Base-by-base conservation (phyloP, 2,329 filamentous ascomycete genomes). In the Ilyonectria robusta region DNA sequence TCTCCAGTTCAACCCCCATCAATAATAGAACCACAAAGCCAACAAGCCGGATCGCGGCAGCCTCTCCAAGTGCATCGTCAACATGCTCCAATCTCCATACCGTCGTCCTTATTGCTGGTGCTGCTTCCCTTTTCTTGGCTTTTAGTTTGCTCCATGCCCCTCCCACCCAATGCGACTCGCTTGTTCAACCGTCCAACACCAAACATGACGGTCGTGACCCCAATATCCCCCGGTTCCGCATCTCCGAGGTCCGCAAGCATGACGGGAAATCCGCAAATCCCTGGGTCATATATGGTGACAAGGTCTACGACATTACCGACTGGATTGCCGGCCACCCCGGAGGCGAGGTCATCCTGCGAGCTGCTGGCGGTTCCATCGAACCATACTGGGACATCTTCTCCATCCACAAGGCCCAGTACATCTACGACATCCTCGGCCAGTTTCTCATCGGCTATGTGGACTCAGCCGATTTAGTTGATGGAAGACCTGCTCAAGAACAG, bases 311-410 rank as follows among this genome's bases (percentile, higher is more conserved):
- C 73, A 92, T 93, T 59, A 92, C 90, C 1, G 88, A 92, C 57
- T 93, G 90, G 89, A 81, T 92, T 23, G 81, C 84, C 1, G 88
- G 85, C 1, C 91, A 93, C 74, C 91, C 91, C 0, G 91, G 91
- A 4, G 91, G 91, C 47, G 87, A 91, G 59, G 89, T 93, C 15
- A 93, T 93, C 65, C 81, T 92, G 9, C 85, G 88, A 33, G 91
- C 91, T 1, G 89, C 89, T 1, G 91, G 91, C 4, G 86, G 87
- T 42, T 87, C 86, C 61, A 87, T 93, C 56, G 90, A 93, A 58
- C 86, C 87, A 0, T 92, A 92, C 79, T 93, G 91, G 91, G 83
- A 91, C 66, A 91, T 93, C 59, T 93, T 93, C 76, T 84, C 86
- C 53, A 92, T 92, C 65, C 91, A 93, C 81, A 90, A 92, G 76